Conservation (phyloP, 495 filamentous ascomycete species). For the Penicillium argentinense region DNA sequence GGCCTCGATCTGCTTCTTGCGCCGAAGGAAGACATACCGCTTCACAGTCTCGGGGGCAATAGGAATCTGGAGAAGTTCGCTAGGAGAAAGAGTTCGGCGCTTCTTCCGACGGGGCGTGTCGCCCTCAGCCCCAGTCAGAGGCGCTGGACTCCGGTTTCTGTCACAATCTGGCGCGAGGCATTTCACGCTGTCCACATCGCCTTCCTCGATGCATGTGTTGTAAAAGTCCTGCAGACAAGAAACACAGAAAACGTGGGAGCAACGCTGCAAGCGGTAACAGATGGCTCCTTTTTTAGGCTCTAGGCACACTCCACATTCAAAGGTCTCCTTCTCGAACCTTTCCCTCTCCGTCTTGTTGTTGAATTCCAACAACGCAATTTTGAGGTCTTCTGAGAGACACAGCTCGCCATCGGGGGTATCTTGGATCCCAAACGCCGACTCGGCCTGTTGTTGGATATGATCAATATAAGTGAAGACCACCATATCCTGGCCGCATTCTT, state of each 20-base stretch:
- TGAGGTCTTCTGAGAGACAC: constrained; percentile 52
- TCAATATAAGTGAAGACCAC: constrained; percentile 87
- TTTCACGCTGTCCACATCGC: constrained; percentile 72
- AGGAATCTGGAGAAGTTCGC: constrained; percentile 85
- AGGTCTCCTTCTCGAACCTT: constrained; percentile 80
- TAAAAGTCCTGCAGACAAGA: constrained; percentile 86
- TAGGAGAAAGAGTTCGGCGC: constrained; percentile 69
- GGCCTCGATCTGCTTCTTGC: constrained; percentile 86
- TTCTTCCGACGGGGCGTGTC: constrained; percentile 39
- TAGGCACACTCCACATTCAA: constrained; percentile 86
- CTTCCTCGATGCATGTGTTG: constrained; percentile 80
- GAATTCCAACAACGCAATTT: constrained; percentile 74
- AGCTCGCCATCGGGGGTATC: constrained; percentile 47
- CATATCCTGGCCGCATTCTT: constrained; percentile 73
- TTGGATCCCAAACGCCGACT: constrained; percentile 72
- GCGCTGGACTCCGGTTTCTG: constrained; percentile 46
- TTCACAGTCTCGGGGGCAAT: constrained; percentile 70
- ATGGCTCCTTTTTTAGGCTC: constrained; percentile 86
- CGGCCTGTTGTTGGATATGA: constrained; percentile 75
- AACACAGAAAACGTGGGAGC: constrained; percentile 88
- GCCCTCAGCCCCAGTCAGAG: constrained; percentile 13
- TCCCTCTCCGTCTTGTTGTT: constrained; percentile 69
- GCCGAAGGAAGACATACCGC: constrained; percentile 84
- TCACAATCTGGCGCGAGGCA: constrained; percentile 78
- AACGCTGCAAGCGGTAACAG: constrained; percentile 77